These are phyloP conservation scores for Podospora pseudoanserina DNA, from an alignment of 495 filamentous ascomycete genomes.

Conservation along the genomic window DNA sequence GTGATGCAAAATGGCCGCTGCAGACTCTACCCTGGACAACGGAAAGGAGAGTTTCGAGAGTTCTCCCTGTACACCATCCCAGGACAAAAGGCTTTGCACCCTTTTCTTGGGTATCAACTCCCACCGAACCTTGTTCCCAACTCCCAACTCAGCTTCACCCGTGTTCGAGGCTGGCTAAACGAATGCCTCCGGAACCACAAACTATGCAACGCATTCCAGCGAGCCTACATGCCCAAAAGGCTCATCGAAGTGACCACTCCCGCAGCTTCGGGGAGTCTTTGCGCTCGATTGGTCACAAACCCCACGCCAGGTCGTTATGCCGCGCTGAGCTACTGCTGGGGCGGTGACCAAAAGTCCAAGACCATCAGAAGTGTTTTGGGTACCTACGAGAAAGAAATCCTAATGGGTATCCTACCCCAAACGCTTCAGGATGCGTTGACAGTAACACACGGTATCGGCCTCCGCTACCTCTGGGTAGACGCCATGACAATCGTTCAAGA, in stretches of 20 bases:
- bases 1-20: not conserved
- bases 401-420: not conserved
- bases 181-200: not conserved
- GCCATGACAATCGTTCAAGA: conserved; percentile 29
- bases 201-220: not conserved
- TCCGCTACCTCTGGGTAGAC: conserved; percentile 32
- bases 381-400: not conserved
- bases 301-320: not conserved
- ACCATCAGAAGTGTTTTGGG: not conserved
- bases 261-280: not conserved
- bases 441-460: conserved; percentile 16
- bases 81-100: not conserved
- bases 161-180: not conserved
- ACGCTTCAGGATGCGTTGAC: conserved; percentile 27
- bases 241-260: not conserved
- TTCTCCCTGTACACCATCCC: not conserved
- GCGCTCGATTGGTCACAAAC: not conserved
- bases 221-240: not conserved
- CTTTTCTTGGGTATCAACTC: not conserved
- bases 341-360: conserved; percentile 18
- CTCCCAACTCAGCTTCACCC: conserved; percentile 2
- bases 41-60: not conserved
- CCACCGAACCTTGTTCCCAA: not conserved
- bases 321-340: conserved; percentile 25
- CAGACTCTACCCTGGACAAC: not conserved